Base-by-base conservation (phyloP, 148 eudicot genomes). In the Diospyros lotus region DNA sequence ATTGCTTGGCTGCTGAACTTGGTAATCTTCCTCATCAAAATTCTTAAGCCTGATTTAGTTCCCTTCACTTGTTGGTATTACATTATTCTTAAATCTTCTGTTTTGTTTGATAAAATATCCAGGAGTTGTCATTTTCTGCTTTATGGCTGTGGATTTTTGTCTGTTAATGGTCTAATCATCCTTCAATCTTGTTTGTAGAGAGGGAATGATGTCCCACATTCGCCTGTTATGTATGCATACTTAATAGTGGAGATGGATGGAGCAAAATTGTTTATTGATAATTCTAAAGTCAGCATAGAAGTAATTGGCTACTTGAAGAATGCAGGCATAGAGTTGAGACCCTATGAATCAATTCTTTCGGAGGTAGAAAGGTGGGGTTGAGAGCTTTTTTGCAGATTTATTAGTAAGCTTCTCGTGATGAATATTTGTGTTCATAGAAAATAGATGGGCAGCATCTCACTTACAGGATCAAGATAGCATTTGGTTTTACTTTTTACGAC, bases 211-310 rank as follows among this genome's bases (percentile, higher is more conserved):
- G 78, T 96, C 73, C 94, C 94, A 59, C 89, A 91, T 86, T 93
- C 97, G 55, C 99, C 99, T 73, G 99, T 96, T 66, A 82, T 85
- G 90, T 93, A 96, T 79, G 90, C 98, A 1, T 96, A 96, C 83
- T 80, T 91, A 78, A 70, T 93, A 64, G 97, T 96, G 84, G 93
- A 91, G 83, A 83, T 80, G 75, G 84, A 88, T 79, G 85, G 84
- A 75, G 89, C 91, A 72, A 87, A 86, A 60, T 81, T 96, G 65
- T 91, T 93, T 80, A 76, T 96, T 70, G 98, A 96, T 72, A 80
- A 91, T 13, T 71, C 78, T 55, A 96, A 96, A 86, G 80, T 93
- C 68, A 82, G 87, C 58, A 72, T 81, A 65, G 97, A 96, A 76
- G 94, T 96, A 72, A 86, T 80, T 91, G 84, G 81, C 68, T 83